Conservation (phyloP, 176 grass and related monocot genomes). For the Juncus effusus region DNA sequence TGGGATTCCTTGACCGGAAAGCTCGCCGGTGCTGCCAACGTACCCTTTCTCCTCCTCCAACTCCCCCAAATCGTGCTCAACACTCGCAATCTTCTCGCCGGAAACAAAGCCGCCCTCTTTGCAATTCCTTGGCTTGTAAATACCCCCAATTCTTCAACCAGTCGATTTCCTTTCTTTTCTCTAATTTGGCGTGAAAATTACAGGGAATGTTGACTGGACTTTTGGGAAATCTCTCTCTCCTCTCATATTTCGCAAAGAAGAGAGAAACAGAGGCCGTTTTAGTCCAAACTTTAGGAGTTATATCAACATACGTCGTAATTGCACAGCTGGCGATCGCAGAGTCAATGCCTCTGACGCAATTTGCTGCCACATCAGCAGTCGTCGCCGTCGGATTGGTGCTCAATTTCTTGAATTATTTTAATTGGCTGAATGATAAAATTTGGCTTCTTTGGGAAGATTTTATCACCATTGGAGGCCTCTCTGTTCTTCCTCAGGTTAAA, state of each 20-base stretch:
- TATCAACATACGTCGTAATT: constrained; percentile 83
- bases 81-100: constrained; percentile 78
- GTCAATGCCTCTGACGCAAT: constrained; percentile 80
- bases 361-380: constrained; percentile 42
- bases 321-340: constrained; percentile 75
- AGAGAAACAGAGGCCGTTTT: constrained; percentile 79
- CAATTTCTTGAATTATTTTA: constrained; percentile 84
- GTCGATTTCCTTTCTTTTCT: background rate
- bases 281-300: constrained; percentile 71
- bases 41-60: constrained; percentile 96
- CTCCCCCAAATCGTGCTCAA: constrained; percentile 96
- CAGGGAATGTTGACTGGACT: constrained; percentile 97
- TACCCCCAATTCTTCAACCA: background rate
- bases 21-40: constrained; percentile 68
- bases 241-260: constrained; percentile 98
- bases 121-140: constrained; percentile 90
- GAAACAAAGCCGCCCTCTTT: constrained; percentile 84
- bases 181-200: background rate
- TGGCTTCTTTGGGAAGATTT: constrained; percentile 91
- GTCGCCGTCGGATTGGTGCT: constrained; percentile 63
- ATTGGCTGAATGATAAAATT: constrained; percentile 49
- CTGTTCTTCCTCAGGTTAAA: constrained; percentile 84
- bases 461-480: constrained; percentile 71
- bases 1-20: constrained; percentile 87
- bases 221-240: constrained; percentile 78